Base-by-base conservation (phyloP, 768 basidiomycete genomes). In the Panus rudis region DNA sequence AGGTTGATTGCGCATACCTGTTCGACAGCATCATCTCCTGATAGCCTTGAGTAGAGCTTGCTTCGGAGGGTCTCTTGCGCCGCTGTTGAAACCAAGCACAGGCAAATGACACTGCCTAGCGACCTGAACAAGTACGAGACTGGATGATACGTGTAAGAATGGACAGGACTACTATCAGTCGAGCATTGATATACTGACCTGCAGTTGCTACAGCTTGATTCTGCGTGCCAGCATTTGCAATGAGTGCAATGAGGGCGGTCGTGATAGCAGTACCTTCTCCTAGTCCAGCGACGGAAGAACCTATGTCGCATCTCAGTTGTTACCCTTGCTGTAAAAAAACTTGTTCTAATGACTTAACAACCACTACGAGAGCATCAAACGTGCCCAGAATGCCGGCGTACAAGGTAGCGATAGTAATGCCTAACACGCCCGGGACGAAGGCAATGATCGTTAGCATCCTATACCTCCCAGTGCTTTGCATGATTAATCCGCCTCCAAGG, bases 81-180 rank as follows among this genome's bases (percentile, higher is more conserved):
- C n/a, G 81, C 52, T 0, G 78, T 73, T 41, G 76, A 79, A 4
- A 73, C 73, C 0, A 76, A 56, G 0, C 78, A 78, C 1, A 81
- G 52, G 2, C 78, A 76, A 19, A 80, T 59, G 7, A 81, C 76
- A 2, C 70, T 70, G 2, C 79, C 79, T 10, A 81, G 55, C 3
- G 79, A 79, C 26, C 79, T 75, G 65, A 81, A 81, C 26, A 83
- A 75, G 55, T 80, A 81, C 0, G 77, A 79, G 1, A 76, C 79
- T 79, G 51, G 6, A n/a, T n/a, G n/a, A n/a, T n/a, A n/a, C n/a
- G n/a, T n/a, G n/a, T 23, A 20, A 23, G 11, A 28, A 22, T 6
- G 8, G 32, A n/a, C 12, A 34, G 12, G 19, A 7, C 22, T n/a
- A 33, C 5, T 41, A 45, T 11, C 37, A 8, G 34, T 14, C n/a